Evolutionary conservation across 1,284 basidiomycete species (phyloP), one percentile per base, ranked within the genome.

Genomic region (Trametes versicolor): DNA sequence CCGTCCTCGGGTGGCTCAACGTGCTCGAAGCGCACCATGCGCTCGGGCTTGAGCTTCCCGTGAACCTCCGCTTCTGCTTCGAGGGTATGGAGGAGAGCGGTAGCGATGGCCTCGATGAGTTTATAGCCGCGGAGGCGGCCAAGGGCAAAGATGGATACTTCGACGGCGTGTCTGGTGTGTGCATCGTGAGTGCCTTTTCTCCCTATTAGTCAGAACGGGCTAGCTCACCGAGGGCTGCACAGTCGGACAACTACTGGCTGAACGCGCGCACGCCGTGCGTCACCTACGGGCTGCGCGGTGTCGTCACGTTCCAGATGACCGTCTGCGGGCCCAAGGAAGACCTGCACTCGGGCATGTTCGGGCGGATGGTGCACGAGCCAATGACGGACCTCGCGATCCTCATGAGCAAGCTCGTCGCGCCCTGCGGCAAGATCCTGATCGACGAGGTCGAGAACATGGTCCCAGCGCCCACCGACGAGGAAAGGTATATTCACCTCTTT

Each of bases 41-140:
- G 68, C 87, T 90, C 55, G 85, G 87, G 52, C 83, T 92, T 63
- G 88, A 92, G 57, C 85, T 99, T 23, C 97, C 97, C 1, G 97
- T 99, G 60, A 99, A 99, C 80, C 79, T 99, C 71, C 89, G 91
- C 74, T 92, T 96, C 83, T 96, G 94, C 82, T 97, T 99, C 75
- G 97, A 99, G 79, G 96, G 97, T 9, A 99, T 99, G 98, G 97
- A 99, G 79, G 97, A 99, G 83, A 94, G 87, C 71, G 97, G 97
- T 6, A 96, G 93, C 50, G 95, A 96, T 72, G 96, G 96, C 8
- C 85, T 99, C 12, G 97, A 99, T 75, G 94, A 94, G 56, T 87
- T 98, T 57, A 96, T 99, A 71, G 81, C 86, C 68, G 83, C 83
- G 53, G 96, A 99, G 82, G 91, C 91, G 63, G 80, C 84, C 58